Base-by-base conservation (phyloP, 2,329 filamentous ascomycete genomes). In the Penicillium digitatum region DNA sequence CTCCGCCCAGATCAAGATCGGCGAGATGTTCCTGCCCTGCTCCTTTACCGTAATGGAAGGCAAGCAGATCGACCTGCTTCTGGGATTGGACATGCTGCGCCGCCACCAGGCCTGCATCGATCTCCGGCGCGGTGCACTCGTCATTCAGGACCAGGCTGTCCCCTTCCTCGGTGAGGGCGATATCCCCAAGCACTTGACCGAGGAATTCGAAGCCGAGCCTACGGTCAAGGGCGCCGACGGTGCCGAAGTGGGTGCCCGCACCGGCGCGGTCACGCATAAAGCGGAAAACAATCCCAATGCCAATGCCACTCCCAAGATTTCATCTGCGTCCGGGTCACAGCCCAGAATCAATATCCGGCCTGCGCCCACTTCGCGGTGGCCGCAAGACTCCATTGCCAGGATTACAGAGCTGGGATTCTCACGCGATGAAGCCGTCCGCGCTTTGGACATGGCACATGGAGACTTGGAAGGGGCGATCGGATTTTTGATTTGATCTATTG, bases 41-140 rank as follows among this genome's bases (percentile, higher is more conserved):
- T 94, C 91, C 56, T 99, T 99, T 73, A 99, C 94, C 3, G 94
- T 99, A 69, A 99, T 99, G 94, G 94, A 99, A 76, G 94, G 94
- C 61, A 99, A 97, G 75, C 86, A 90, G 49, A 94, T 99, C 24
- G 94, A 97, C 71, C 80, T 99, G 18, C 82, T 99, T 2, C 83
- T 99, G 12, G 94, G 94, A 3, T 78, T 99, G 39, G 94, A 99
- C 73, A 99, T 99, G 90, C 81, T 99, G 58, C 96, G 95, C 77
- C 85, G 94, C 37, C 92, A 97, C 74, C 93, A 96, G 74, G 94
- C 93, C 34, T 88, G 83, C 65, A 93, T 99, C 67, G 94, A 99
- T 71, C 81, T 99, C 12, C 82, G 85, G 60, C 87, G 87, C 67
- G 90, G 94, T 67, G 89, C 87, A 60, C 83, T 99, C 18, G 82